phyloP scores from a whole-genome alignment of 2,329 filamentous ascomycete species.

The Epichloe amarillans region DNA sequence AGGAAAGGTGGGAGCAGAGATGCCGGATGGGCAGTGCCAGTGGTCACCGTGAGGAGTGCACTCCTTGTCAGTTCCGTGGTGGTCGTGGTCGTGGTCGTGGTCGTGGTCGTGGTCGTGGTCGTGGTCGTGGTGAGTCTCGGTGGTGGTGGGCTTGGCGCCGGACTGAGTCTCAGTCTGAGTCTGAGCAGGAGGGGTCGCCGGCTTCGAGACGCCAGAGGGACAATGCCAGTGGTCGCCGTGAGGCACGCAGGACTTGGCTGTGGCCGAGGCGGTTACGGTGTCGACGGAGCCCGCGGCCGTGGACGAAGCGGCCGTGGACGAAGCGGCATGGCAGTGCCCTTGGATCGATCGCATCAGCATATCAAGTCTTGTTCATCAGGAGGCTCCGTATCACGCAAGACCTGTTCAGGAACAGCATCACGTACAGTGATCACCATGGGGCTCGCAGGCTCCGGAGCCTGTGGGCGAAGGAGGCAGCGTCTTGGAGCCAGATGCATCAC shows the following conservation, averaged over 20 bases:
- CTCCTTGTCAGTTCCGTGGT: constrained; percentile 3
- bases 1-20: constrained; percentile 2
- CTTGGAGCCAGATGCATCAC: background rate
- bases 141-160: background rate
- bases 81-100: constrained; percentile 2
- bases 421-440: constrained; percentile 9
- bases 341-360: background rate
- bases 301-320: background rate
- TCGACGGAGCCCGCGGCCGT: background rate
- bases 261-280: constrained; percentile 1
- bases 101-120: constrained; percentile 4
- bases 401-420: background rate
- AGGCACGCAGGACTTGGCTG: constrained; percentile 3
- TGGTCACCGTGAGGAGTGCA: constrained; percentile 7
- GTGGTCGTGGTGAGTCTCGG: background rate
- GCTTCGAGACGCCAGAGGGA: constrained; percentile 5
- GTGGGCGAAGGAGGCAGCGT: constrained; percentile 10
- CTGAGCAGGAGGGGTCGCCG: constrained; percentile 5
- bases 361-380: background rate
- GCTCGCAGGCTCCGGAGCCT: constrained; percentile 7
- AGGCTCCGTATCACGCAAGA: too few relatives aligned
- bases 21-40: constrained; percentile 11
- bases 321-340: constrained; percentile 9
- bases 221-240: constrained; percentile 9
- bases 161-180: constrained; percentile 1